These are phyloP conservation scores for Tricholoma furcatifolium DNA, from an alignment of 768 basidiomycete species.

Conservation along the genomic window DNA sequence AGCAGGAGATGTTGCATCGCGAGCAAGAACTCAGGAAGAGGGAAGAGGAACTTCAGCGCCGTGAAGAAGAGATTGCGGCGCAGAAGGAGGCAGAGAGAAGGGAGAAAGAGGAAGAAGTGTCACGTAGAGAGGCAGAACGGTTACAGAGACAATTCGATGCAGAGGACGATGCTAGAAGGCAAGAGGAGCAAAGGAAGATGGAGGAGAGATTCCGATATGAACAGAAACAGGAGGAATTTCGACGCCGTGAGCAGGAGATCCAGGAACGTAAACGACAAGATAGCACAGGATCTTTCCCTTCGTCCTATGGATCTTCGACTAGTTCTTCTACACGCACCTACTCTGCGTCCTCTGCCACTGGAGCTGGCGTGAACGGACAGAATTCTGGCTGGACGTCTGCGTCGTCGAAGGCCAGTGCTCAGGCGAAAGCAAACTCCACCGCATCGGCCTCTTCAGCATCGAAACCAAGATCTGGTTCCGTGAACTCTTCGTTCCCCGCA, in stretches of 20 bases:
- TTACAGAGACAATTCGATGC: constrained; percentile 21
- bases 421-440: constrained; percentile 1
- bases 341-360: constrained; percentile 9
- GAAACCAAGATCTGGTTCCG: constrained; percentile 29
- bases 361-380: constrained; percentile 23
- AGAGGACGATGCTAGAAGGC: constrained; percentile 22
- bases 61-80: constrained; percentile 23
- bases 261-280: constrained; percentile 47
- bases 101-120: constrained; percentile 24
- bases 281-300: constrained; percentile 31
- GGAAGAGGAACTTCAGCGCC: constrained; percentile 26
- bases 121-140: constrained; percentile 22
- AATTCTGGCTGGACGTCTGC: constrained; percentile 26
- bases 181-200: constrained; percentile 25
- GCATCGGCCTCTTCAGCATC: constrained; percentile 22
- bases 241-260: constrained; percentile 42
- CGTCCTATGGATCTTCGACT: constrained; percentile 21
- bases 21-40: constrained; percentile 36
- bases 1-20: constrained; percentile 28
- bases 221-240: constrained; percentile 41
- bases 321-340: constrained; percentile 9
- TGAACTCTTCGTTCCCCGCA: constrained; percentile 27
- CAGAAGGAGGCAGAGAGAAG: constrained; percentile 27
- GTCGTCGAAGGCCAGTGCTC: constrained; percentile 20
- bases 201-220: constrained; percentile 23